Percentiles rank a stretch among this genome's conserved stretches.
Evolutionary conservation across 495 filamentous ascomycete species (phyloP).

Genomic region (Penicillium argentinense): DNA sequence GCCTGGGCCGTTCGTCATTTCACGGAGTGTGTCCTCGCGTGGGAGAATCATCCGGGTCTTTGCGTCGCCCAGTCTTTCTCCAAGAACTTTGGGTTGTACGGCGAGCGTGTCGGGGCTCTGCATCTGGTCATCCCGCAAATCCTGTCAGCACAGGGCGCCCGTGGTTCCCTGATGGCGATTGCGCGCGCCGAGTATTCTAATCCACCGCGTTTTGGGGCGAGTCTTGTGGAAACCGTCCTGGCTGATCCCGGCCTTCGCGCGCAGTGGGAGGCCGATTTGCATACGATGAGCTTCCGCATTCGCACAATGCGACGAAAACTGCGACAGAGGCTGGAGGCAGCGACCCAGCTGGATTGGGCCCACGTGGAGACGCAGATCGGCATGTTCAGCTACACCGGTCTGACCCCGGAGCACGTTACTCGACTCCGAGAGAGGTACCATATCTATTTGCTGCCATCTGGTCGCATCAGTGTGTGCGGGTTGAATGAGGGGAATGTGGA

Average conservation of each 20-base stretch:
- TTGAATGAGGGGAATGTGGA: constrained; percentile 25
- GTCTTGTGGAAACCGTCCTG: constrained; percentile 33
- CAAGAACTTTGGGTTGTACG: constrained; percentile 48
- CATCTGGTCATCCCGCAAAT: constrained; percentile 19
- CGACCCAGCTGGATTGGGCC: constrained; percentile 28
- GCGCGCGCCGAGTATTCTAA: constrained; percentile 29
- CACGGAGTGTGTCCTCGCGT: background rate
- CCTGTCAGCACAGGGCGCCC: constrained; percentile 8
- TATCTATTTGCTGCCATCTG: constrained; percentile 27
- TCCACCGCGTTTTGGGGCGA: constrained; percentile 32
- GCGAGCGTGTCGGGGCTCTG: constrained; percentile 35
- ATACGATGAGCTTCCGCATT: constrained; percentile 34
- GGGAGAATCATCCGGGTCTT: constrained; percentile 5
- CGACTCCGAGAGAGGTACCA: constrained; percentile 25
- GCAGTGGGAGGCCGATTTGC: constrained; percentile 38
- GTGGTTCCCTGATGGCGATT: constrained; percentile 15
- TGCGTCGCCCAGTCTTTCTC: constrained; percentile 38
- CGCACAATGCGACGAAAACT: constrained; percentile 21
- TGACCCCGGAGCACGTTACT: constrained; percentile 19
- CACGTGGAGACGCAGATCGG: constrained; percentile 33
- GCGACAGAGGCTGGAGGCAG: constrained; percentile 14
- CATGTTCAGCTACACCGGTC: constrained; percentile 38
- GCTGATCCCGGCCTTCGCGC: constrained; percentile 12
- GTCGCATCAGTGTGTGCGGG: constrained; percentile 33
- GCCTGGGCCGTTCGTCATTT: constrained; percentile 43